Evolutionary conservation across 768 basidiomycete species (phyloP), one percentile per base, ranked within the genome.

Genomic region (Xanthoconium stramineum): DNA sequence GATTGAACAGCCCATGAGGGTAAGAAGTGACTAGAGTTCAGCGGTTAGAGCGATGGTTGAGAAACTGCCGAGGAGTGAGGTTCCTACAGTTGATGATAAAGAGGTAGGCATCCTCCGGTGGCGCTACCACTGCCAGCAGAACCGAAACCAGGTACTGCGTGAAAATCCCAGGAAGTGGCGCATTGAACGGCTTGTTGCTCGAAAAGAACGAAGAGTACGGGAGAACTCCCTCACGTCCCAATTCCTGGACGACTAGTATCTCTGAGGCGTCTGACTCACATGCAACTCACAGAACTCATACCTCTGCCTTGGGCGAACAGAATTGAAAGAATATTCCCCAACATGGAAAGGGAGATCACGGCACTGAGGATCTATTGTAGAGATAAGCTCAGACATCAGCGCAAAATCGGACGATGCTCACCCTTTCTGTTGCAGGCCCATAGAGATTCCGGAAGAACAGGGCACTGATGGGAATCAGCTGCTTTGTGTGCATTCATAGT

Each of bases 61-160:
- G 29, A 29, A 50, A 19, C 52, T 39, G 33, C 24, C 24, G 24
- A 24, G 24, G 24, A 24, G 28, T 29, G n/a, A 48, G 24, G n/a
- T 24, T 67, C 85, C 57, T 49, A 86, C 87, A 66, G 63, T 82
- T 86, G 54, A 88, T 76, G 62, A 85, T 76, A 69, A 91, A 89
- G 29, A 83, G 75, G 64, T 89, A 91, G 0, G 86, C 86, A 61
- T 90, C 89, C 3, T 89, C 88, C 0, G 86, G 78, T 0, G 89
- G 89, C 0, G 84, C 75, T 1, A 76, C 75, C 7, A 83, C 61
- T 46, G 86, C 73, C 54, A 87, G 74, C 12, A 78, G 60, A 24
- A 80, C 77, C 0, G 85, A 87, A n/a, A 88, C 64, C 6, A 82
- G 17, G 68, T 83, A 91, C 60, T 88, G 86, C 0, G 77, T 72